phyloP scores from a whole-genome alignment of 2,329 filamentous ascomycete genomes.

The Epichloe glyceriae region DNA sequence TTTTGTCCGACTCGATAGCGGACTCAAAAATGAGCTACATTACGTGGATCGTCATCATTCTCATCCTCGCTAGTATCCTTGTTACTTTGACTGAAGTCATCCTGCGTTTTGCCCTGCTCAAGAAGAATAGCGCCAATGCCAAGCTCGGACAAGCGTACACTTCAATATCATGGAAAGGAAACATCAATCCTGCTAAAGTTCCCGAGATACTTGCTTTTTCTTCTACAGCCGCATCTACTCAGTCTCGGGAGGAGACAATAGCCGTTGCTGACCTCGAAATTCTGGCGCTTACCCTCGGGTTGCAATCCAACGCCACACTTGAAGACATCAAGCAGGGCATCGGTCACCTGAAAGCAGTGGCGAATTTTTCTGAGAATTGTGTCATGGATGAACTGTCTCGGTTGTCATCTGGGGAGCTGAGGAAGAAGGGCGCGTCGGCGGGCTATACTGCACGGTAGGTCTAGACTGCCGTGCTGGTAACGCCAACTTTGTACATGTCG shows the following conservation, averaged over 20 bases:
- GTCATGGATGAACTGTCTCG: not conserved
- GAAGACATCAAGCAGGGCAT: conserved; percentile 23
- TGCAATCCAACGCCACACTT: conserved; percentile 21
- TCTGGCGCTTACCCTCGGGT: conserved; percentile 21
- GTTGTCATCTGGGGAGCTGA: not conserved
- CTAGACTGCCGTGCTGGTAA: not conserved
- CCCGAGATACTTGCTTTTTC: conserved; percentile 10
- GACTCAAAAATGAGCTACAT: conserved; percentile 93
- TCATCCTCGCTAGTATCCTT: conserved; percentile 82
- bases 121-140: conserved; percentile 12
- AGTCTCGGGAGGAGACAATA: conserved; percentile 3
- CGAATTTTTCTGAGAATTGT: not conserved
- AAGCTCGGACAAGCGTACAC: conserved; percentile 7
- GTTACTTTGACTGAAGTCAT: conserved; percentile 86
- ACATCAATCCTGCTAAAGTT: conserved; percentile 7
- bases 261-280: conserved; percentile 21
- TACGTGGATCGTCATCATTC: conserved; percentile 94
- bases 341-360: conserved; percentile 15
- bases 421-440: not conserved
- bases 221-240: conserved; percentile 2
- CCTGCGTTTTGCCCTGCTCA: conserved; percentile 67
- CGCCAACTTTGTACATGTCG: not conserved
- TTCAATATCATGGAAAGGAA: conserved; percentile 8
- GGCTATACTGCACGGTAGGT: not conserved
- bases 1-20: conserved; percentile 80